A percentile compares a stretch with the other conserved stretches of the same genome.
Evolutionary conservation across 345 rosid species (phyloP).

Genomic region (Pugionium dolabratum): DNA sequence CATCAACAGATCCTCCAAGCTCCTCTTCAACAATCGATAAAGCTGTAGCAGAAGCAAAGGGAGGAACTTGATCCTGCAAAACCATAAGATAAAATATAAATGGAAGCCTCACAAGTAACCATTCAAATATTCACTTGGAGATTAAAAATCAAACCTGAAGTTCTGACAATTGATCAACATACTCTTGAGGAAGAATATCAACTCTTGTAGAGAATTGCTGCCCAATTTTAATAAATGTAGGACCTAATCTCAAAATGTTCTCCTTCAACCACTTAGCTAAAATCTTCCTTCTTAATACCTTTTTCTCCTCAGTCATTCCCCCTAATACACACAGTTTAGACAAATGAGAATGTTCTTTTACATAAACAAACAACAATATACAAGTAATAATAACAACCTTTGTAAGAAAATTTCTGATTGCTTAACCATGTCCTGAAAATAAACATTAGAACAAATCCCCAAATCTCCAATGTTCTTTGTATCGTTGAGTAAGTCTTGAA

Average conservation of each 20-base stretch:
- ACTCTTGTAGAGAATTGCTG: conserved; percentile 98
- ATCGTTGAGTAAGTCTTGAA: conserved; percentile 93
- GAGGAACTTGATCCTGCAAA: conserved; percentile 98
- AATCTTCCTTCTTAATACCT: conserved; percentile 60
- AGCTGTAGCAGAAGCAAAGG: conserved; percentile 92
- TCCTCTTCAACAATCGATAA: conserved; percentile 84
- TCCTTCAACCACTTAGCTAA: conserved; percentile 97
- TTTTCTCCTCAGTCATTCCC: conserved; percentile 87
- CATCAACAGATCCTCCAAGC: conserved; percentile 74
- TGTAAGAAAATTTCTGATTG: conserved; percentile 82
- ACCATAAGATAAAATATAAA: not conserved
- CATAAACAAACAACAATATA: not conserved
- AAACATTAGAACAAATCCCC: conserved; percentile 85
- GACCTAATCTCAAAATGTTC: conserved; percentile 86
- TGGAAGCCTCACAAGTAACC: not conserved
- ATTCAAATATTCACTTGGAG: not conserved
- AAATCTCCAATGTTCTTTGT: conserved; percentile 93
- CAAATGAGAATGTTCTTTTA: not conserved
- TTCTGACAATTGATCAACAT: conserved; percentile 94
- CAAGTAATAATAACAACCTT: conserved; percentile 49
- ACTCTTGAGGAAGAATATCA: conserved; percentile 97
- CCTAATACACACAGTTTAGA: conserved; percentile 46
- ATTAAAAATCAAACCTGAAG: conserved; percentile 67
- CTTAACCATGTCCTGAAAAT: conserved; percentile 79
- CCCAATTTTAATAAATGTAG: conserved; percentile 96